Percentiles rank a stretch among this genome's conserved stretches.
Conservation (phyloP, 176 grass and related monocot species). For the Eragrostis curvula region DNA sequence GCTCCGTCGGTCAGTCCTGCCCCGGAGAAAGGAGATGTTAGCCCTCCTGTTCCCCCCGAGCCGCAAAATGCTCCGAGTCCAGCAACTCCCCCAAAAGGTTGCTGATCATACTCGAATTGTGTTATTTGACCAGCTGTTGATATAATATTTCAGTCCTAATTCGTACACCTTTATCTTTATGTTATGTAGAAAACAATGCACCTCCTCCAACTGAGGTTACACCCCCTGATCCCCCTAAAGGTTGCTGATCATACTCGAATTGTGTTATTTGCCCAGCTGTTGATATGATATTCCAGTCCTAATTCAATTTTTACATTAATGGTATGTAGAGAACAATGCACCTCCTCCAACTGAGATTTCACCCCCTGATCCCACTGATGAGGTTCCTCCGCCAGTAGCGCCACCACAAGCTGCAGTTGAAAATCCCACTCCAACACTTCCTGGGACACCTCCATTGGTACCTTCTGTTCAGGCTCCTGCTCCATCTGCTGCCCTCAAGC, state of each 20-base stretch:
- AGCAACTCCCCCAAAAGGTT: constrained; percentile 47
- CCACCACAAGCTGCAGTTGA: constrained; percentile 33
- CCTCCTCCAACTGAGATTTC: constrained; percentile 43
- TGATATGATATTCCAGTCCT: constrained; percentile 13
- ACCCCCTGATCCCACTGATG: constrained; percentile 31
- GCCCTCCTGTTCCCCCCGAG: constrained; percentile 23
- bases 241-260: constrained; percentile 25
- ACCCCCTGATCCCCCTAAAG: constrained; percentile 27
- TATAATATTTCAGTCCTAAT: constrained; percentile 7
- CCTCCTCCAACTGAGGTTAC: no score
- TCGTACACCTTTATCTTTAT: constrained; percentile 11
- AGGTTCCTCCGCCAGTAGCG: constrained; percentile 25
- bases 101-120: not conserved
- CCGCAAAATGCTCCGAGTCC: constrained; percentile 39
- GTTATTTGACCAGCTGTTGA: not conserved
- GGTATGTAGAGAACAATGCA: constrained; percentile 16
- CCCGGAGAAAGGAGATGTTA: constrained; percentile 17
- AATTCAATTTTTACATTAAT: constrained; percentile 15
- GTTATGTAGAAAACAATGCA: constrained; percentile 15
- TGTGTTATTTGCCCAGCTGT: not conserved
- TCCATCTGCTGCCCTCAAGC: constrained; percentile 43
- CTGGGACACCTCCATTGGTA: constrained; percentile 54
- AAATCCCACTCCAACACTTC: constrained; percentile 48
- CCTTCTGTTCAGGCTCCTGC: constrained; percentile 59
- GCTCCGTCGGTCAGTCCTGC: constrained; percentile 35